Evolutionary conservation across 2,329 filamentous ascomycete genomes (phyloP).

Genomic region (Verticillium zaregamsianum): DNA sequence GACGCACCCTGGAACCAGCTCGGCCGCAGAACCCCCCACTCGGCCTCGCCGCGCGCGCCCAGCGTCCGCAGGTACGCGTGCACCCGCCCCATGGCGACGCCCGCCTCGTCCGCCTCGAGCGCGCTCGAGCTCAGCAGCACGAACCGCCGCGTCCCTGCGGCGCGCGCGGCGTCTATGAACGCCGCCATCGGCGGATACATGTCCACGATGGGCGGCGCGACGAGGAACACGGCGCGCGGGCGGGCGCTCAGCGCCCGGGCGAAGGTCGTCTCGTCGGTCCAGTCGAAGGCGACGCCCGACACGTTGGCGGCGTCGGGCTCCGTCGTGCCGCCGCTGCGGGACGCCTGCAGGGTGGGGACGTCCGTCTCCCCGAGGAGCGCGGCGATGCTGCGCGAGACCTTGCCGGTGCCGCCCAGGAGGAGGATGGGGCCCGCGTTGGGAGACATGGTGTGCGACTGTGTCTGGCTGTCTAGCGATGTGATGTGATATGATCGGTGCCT

Average conservation of each 20-base stretch:
- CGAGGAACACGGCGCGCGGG: constrained; percentile 30
- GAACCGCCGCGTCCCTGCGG: constrained; percentile 34
- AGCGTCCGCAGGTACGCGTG: constrained; percentile 33
- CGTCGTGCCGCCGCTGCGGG: constrained; percentile 22
- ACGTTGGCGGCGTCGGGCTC: constrained; percentile 13
- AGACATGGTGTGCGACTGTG: not conserved
- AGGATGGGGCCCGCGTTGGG: constrained; percentile 21
- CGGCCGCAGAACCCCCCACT: constrained; percentile 39
- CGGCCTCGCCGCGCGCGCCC: constrained; percentile 26
- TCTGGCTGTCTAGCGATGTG: not conserved
- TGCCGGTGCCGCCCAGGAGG: constrained; percentile 40
- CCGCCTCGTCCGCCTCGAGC: constrained; percentile 24
- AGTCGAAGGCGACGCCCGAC: constrained; percentile 36
- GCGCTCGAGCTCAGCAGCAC: constrained; percentile 37
- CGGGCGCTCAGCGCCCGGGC: constrained; percentile 21
- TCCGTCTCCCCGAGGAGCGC: constrained; percentile 23
- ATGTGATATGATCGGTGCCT: not conserved
- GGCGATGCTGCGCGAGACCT: constrained; percentile 34
- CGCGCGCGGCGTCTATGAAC: constrained; percentile 36
- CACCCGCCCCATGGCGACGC: constrained; percentile 28
- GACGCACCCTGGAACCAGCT: constrained; percentile 43
- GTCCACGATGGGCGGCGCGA: constrained; percentile 29
- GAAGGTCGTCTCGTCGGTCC: constrained; percentile 37
- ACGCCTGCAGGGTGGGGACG: constrained; percentile 30
- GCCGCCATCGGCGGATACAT: constrained; percentile 26